Base-by-base conservation (phyloP, 805 yeast species). In the Monosporozyma aquatica region DNA sequence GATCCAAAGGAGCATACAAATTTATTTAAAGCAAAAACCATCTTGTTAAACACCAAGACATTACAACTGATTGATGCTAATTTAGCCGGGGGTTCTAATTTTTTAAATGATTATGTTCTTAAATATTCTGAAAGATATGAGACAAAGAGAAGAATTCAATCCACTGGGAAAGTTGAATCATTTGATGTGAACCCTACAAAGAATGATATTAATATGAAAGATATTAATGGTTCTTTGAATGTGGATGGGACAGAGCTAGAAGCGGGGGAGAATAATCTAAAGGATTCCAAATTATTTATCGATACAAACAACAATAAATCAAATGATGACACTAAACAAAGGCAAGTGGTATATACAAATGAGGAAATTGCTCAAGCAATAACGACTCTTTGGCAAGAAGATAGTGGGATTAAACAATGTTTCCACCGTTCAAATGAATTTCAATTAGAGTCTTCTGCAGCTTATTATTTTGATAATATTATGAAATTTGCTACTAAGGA, bases 371-470 rank as follows among this genome's bases (percentile, higher is more conserved):
- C 95, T 0, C 68, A 66, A 23, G 87, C 96, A 0, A 80, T 90
- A 20, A 56, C 59, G 27, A 62, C 65, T 43, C 67, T 90, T 37
- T 90, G 97, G 97, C 51, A 54, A 5, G 55, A 68, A 3, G 95
- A 87, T 59, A 49, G 56, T 3, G 95, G 95, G 1, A 77, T 87
- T 37, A 67, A 66, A 43, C 68, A 65, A 47, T 75, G 82, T 61
- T 78, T 68, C 54, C 61, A 61, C 10, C 69, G 80, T 48, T 69
- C 87, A 0, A 84, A 82, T 59, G 82, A 78, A 55, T 87, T 87
- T 59, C 96, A 87, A 58, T 66, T 90, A 34, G 97, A 87, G 58
- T 80, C 85, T 4, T 81, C 86, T 36, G 87, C 95, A 0, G 65
- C 76, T 7, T 87, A 82, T 64, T 89, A 85, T 59, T 87, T 90